Evolutionary conservation across 306 rosid genomes (phyloP).

Genomic region (Quercus aquifolioides): DNA sequence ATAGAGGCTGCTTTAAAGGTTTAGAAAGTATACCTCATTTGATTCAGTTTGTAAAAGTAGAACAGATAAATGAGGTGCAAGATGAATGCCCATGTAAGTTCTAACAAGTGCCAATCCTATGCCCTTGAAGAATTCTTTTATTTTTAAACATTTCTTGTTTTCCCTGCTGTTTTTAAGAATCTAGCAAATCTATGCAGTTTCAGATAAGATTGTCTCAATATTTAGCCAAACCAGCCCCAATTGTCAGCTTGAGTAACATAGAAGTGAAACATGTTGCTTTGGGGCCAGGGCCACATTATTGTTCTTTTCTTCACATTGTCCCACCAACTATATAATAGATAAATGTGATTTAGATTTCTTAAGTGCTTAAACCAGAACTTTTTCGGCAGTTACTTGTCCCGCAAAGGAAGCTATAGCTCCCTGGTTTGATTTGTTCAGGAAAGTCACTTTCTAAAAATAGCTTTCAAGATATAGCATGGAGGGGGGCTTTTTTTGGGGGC

Average conservation of each 20-base stretch:
- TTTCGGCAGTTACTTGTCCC: too few relatives aligned
- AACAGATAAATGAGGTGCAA: conserved; percentile 3
- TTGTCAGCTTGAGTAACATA: neutral
- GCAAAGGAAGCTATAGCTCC: too few relatives aligned
- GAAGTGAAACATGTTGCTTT: too few relatives aligned
- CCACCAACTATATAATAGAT: too few relatives aligned
- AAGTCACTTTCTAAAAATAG: too few relatives aligned
- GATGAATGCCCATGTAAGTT: neutral
- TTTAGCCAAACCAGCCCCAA: neutral
- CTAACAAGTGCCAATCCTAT: neutral
- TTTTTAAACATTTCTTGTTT: neutral
- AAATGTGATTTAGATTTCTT: too few relatives aligned
- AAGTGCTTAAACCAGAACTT: too few relatives aligned
- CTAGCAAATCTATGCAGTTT: neutral
- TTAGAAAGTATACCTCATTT: neutral
- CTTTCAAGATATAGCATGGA: too few relatives aligned
- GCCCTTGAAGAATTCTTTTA: neutral
- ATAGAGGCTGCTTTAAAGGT: neutral
- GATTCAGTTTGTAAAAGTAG: conserved; percentile 11
- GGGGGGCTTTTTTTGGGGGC: too few relatives aligned
- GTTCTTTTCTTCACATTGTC: too few relatives aligned
- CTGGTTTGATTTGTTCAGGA: too few relatives aligned
- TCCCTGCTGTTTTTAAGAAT: neutral
- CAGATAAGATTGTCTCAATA: neutral
- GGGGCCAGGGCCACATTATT: too few relatives aligned